A percentile compares a stretch with the other conserved stretches of the same genome.
These are phyloP conservation scores for Aspergillus affinis DNA, from an alignment of 495 filamentous ascomycete species.

Conservation along the genomic window DNA sequence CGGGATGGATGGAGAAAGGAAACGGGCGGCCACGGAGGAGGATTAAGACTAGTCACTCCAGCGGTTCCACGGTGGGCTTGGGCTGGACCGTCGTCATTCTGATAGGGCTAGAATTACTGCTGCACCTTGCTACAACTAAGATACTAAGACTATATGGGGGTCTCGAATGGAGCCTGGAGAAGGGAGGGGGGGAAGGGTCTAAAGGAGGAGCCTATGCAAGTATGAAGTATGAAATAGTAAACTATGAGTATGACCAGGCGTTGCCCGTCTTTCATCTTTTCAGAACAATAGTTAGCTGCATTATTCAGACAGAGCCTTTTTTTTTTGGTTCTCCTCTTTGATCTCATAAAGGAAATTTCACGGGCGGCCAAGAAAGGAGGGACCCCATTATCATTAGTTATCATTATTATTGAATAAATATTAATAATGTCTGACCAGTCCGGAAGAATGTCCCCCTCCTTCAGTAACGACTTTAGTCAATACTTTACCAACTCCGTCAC, in stretches of 20 bases:
- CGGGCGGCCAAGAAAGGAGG: background rate
- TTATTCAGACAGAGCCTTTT: too few relatives aligned
- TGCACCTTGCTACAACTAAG: too few relatives aligned
- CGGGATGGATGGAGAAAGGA: constrained; percentile 23
- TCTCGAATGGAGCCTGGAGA: background rate
- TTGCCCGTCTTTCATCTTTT: background rate
- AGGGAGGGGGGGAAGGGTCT: background rate
- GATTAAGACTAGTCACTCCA: constrained; percentile 2
- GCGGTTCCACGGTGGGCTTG: background rate
- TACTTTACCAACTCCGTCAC: background rate
- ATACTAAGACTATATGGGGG: too few relatives aligned
- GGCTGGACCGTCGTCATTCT: background rate
- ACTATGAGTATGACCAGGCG: background rate
- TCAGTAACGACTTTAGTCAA: background rate
- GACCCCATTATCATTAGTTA: background rate
- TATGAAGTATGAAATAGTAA: too few relatives aligned
- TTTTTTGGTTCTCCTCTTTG: background rate
- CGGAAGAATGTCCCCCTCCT: background rate
- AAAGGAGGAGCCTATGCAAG: background rate
- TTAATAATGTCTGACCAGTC: background rate
- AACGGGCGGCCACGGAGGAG: constrained; percentile 28
- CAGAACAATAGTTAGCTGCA: background rate
- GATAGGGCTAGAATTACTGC: background rate
- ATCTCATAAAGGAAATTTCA: background rate
- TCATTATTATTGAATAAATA: background rate